Conservation (phyloP, 2,329 filamentous ascomycete genomes). For the Bipolaris zeicola region DNA sequence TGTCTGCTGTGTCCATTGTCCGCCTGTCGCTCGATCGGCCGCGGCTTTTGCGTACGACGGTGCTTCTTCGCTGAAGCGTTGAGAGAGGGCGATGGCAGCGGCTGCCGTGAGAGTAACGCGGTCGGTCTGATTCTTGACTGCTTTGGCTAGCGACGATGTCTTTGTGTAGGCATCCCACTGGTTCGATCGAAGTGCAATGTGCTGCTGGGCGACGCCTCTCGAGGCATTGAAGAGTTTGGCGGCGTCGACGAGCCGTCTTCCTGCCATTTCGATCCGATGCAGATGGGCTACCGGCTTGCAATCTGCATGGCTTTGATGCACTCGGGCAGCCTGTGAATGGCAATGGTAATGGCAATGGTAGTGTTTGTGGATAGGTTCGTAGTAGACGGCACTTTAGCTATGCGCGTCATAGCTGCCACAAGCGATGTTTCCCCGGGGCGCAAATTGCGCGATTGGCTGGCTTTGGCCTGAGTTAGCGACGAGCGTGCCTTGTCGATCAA, state of each 20-base stretch:
- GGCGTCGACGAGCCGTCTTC: constrained; percentile 58
- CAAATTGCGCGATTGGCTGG: constrained; percentile 12
- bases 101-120: constrained; percentile 65
- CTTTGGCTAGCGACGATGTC: constrained; percentile 68
- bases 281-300: constrained; percentile 20
- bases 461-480: neutral
- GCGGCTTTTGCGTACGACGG: constrained; percentile 42
- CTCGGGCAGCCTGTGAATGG: neutral
- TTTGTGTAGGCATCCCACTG: constrained; percentile 68
- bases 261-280: constrained; percentile 52
- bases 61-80: constrained; percentile 60
- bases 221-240: constrained; percentile 58
- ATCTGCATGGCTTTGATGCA: constrained; percentile 19
- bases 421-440: constrained; percentile 18
- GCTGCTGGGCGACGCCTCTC: constrained; percentile 56
- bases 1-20: constrained; percentile 23
- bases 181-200: constrained; percentile 62
- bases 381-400: constrained; percentile 19
- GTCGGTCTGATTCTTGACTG: constrained; percentile 66
- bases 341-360: constrained; percentile 1
- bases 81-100: constrained; percentile 64
- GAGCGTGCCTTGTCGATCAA: constrained; percentile 6
- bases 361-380: neutral
- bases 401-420: constrained; percentile 40
- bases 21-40: constrained; percentile 26